A percentile compares a stretch with the other conserved stretches of the same genome.
These are phyloP conservation scores for Quercus phellos DNA, from an alignment of 331 rosid species.

Conservation along the genomic window DNA sequence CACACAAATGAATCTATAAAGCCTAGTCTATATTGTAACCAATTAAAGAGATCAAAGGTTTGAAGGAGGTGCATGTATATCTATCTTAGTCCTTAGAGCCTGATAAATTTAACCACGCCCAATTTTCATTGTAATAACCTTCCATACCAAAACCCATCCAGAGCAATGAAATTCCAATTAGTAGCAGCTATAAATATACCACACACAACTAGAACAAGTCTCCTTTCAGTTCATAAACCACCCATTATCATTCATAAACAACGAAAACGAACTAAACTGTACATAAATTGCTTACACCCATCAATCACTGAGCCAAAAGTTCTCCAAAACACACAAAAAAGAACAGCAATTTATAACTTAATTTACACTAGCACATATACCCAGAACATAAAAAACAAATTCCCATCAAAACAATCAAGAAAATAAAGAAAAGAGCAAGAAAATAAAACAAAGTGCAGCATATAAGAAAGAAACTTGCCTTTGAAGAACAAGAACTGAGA, in stretches of 20 bases:
- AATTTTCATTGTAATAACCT: background rate
- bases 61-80: background rate
- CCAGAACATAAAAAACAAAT: background rate
- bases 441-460: background rate
- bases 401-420: background rate
- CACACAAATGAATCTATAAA: background rate
- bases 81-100: too few relatives aligned
- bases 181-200: background rate
- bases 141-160: background rate
- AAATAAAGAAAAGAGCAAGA: background rate
- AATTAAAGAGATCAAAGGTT: background rate
- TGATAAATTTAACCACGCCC: too few relatives aligned
- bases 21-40: background rate
- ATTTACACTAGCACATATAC: background rate
- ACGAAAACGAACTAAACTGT: background rate
- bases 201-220: background rate
- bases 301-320: background rate
- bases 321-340: background rate
- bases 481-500: slow-evolving; percentile 20
- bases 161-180: background rate
- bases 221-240: background rate
- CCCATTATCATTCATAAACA: background rate
- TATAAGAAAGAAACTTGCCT: slow-evolving; percentile 36
- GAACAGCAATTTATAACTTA: background rate
- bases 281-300: background rate